A percentile compares a stretch with the other conserved stretches of the same genome.
Evolutionary conservation across 495 filamentous ascomycete genomes (phyloP).

Genomic region (Penicillium manginii): DNA sequence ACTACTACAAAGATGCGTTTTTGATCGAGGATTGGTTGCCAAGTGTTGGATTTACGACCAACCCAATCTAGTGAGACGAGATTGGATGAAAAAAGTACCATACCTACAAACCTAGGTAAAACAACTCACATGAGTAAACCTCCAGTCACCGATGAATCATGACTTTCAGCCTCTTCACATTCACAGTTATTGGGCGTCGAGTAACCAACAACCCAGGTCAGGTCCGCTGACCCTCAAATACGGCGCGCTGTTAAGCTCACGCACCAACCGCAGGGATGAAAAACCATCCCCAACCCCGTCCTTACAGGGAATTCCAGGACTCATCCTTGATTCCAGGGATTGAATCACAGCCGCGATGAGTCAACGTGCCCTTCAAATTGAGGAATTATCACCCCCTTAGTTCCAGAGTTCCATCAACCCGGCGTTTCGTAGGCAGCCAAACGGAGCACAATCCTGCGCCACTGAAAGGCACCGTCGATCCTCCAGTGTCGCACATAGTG

Average conservation of each 20-base stretch:
- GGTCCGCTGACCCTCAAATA: conserved; percentile 6
- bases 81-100: neutral
- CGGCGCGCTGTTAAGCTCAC: conserved; percentile 23
- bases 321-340: conserved; percentile 26
- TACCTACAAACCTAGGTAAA: neutral
- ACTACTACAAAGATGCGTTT: neutral
- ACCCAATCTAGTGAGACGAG: neutral
- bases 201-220: conserved; percentile 1
- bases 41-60: neutral
- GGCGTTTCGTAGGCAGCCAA: conserved; percentile 17
- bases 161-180: conserved; percentile 1
- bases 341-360: conserved; percentile 20
- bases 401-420: conserved; percentile 3
- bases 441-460: conserved; percentile 24
- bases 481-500: conserved; percentile 32
- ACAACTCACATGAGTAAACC: neutral
- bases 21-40: conserved; percentile 10
- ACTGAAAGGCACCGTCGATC: conserved; percentile 31
- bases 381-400: conserved; percentile 24
- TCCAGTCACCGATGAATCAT: conserved; percentile 3
- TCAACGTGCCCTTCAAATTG: conserved; percentile 22
- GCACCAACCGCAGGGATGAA: conserved; percentile 34
- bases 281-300: conserved; percentile 13
- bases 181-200: neutral
- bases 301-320: conserved; percentile 31